Base-by-base conservation (phyloP, 164 flowering plant species). In the Sextonia rubra region DNA sequence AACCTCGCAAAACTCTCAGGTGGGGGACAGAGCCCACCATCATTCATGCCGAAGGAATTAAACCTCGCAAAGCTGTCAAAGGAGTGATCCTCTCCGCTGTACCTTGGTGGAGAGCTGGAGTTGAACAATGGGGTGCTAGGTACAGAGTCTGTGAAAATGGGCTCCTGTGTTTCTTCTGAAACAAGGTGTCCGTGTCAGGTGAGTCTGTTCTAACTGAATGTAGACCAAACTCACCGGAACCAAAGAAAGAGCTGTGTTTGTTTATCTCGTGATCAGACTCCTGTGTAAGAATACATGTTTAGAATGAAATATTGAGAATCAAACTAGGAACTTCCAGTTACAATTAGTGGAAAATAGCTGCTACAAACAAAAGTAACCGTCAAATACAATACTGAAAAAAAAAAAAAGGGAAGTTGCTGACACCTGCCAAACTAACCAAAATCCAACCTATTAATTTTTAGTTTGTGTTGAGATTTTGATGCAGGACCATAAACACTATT, bases 91-190 rank as follows among this genome's bases (percentile, higher is more conserved):
- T 85, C 89, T 49, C 84, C 86, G 56, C 90, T 82, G 78, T 74
- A 88, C 70, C 90, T 78, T 52, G 89, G 73, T 1, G 82, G 85
- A 64, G 94, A 87, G 77, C 86, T 15, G n/a, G 67, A 25, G 30
- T 64, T 64, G 67, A 64, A 64, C 24, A 76, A 77, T 63, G 97
- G 99, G 47, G 90, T 84, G 60, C 86, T 76, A 12, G 99, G 93
- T 44, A 89, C 89, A 63, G 97, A 92, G 71, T 92, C 98, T 14
- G 82, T 97, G 75, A 90, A 92, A n/a, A 72, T 9, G 64, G 12
- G 24, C 85, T 89, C 73, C 44, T 37, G 11, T 37, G 9, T 37
- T 79, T 77, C 71, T 73, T 87, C 72, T 77, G 85, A 71, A 77
- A 87, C 55, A 64, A 55, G 73, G 74, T 79, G 14, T 82, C 86